A percentile compares a stretch with the other conserved stretches of the same genome.
Evolutionary conservation across 345 rosid species (phyloP).

Genomic region (Cardamine occulta): DNA sequence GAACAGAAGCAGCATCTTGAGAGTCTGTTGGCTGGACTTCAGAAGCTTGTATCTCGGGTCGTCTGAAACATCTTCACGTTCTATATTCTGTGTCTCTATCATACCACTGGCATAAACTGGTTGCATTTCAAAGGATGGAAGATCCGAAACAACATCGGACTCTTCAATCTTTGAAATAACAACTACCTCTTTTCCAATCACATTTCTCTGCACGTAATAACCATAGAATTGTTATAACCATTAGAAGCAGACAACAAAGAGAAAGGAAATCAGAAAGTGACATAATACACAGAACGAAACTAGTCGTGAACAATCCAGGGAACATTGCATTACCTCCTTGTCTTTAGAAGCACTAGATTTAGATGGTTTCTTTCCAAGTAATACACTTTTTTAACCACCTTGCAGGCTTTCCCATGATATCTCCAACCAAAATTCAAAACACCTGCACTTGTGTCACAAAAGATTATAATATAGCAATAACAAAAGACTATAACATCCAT

Average conservation of each 20-base stretch:
- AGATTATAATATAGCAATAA: constrained; percentile 1
- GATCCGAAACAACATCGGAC: constrained; percentile 51
- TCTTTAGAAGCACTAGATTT: constrained; percentile 62
- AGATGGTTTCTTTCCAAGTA: constrained; percentile 85
- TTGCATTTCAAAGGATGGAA: constrained; percentile 49
- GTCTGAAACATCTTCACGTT: constrained; percentile 49
- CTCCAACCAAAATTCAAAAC: constrained; percentile 15
- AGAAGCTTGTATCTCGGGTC: constrained; percentile 45
- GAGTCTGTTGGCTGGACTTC: constrained; percentile 47
- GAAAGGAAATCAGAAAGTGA: not conserved
- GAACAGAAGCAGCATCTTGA: constrained; percentile 34
- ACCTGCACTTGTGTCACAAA: constrained; percentile 26
- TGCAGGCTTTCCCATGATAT: constrained; percentile 77
- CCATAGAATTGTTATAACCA: not conserved
- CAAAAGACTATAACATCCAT: not conserved
- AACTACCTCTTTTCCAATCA: constrained; percentile 54
- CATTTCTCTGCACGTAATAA: constrained; percentile 49
- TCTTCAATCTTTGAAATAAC: constrained; percentile 61
- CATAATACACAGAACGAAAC: not conserved
- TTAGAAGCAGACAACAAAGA: constrained; percentile 1
- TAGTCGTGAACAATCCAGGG: not conserved
- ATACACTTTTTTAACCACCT: constrained; percentile 81
- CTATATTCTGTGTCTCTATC: constrained; percentile 48
- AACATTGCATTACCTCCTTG: constrained; percentile 59
- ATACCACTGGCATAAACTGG: constrained; percentile 32